Evolutionary conservation across 2,329 filamentous ascomycete species (phyloP), one percentile per base, ranked within the genome.

Genomic region (Blumeria hordei): DNA sequence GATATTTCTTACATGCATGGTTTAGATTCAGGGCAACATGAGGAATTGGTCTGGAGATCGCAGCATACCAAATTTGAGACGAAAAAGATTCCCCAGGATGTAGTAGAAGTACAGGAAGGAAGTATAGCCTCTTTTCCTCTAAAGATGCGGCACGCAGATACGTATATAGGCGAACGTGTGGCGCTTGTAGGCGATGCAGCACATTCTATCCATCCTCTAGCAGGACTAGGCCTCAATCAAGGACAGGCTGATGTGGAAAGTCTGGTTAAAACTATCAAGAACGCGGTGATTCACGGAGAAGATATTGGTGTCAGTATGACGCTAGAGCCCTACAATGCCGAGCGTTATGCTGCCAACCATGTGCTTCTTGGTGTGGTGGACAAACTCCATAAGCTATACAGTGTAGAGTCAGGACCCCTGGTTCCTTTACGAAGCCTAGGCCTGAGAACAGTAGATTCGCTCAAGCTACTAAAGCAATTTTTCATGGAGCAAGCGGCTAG

Each of bases 141-240:
- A 16, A 85, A 83, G 64, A 74, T 96, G 71, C 81, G 88, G 33
- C 92, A 98, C 66, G 88, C 90, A n/a, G 85, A 93, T 64, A 87
- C 85, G 1, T 98, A 98, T 65, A 84, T 85, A 44, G 84, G 81
- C 41, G 87, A 94, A 63, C 82, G 92, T n/a, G 73, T 95, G 8
- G 92, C 88, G 0, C 76, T 98, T 0, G 79, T 98, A 37, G 92
- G 92, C 58, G 92, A 98, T 60, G 92, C 92, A 1, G 92, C 92
- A 7, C 92, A 98, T 67, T 94, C 88, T 1, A 81, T 94, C 60
- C 92, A 98, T 67, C 92, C 92, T 0, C 80, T 98, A 3, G 92
- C 87, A 1, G 92, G 92, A 0, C 92, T 96, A 68, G 92, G 92
- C 0, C 73, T 98, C 12, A 98, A 98, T 65, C 84, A 93, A 62